A percentile compares a stretch with the other conserved stretches of the same genome.
These are phyloP conservation scores for Lodderomyces orthopsilosis DNA, from an alignment of 1,139 yeast species.

Conservation along the genomic window DNA sequence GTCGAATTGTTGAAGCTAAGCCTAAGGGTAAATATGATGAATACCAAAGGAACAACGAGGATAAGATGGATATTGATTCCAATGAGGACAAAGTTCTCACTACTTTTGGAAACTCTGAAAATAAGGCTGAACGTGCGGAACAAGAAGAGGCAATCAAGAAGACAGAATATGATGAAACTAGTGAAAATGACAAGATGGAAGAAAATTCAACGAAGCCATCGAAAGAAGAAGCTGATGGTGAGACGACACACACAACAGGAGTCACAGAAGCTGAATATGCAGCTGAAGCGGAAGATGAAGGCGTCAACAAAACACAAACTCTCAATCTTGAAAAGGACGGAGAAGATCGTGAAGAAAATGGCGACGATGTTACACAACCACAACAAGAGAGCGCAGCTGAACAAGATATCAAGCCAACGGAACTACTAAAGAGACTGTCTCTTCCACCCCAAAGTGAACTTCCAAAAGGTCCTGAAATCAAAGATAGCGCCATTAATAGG, in stretches of 20 bases:
- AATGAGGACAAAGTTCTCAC: not conserved
- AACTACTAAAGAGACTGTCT: slow-evolving; percentile 1
- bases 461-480: not conserved
- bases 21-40: slow-evolving; percentile 28
- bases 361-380: not conserved
- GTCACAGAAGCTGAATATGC: not conserved
- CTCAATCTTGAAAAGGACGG: not conserved
- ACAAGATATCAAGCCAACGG: not conserved
- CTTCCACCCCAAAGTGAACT: slow-evolving; percentile 3
- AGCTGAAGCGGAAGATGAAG: not conserved
- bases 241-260: not conserved
- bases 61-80: not conserved
- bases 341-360: not conserved
- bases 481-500: not conserved
- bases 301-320: not conserved
- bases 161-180: slow-evolving; percentile 5
- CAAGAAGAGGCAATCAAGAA: not conserved
- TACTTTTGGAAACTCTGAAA: not conserved
- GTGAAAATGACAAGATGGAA: slow-evolving; percentile 3
- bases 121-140: not conserved
- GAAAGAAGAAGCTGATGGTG: not conserved
- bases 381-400: not conserved
- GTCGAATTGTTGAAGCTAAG: slow-evolving; percentile 17
- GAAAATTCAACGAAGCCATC: slow-evolving; percentile 3
- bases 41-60: slow-evolving; percentile 16